Base-by-base conservation (phyloP, 2,329 filamentous ascomycete genomes). In the Paecilomyces variotii region DNA sequence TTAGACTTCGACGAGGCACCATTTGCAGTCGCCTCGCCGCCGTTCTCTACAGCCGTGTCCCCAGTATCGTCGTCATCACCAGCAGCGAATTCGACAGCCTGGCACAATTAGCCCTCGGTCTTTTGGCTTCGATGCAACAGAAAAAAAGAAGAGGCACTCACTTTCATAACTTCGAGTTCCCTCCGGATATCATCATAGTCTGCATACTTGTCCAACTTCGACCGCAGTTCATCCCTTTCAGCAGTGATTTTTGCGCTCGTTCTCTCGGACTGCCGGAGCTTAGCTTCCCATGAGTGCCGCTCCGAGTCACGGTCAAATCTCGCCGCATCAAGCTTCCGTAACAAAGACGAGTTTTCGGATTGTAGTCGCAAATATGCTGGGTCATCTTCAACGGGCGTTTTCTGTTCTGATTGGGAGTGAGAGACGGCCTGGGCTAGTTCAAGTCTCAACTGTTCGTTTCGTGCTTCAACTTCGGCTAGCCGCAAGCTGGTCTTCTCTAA, bases 101-200 rank as follows among this genome's bases (percentile, higher is more conserved):
- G 59, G 9, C 35, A 55, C n/a, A 53, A 52, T 34, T 24, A 30
- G 49, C 9, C n/a, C 61, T 57, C 64, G 53, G 11, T 34, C 4
- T 30, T 9, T 6, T 30, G 28, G 28, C 28, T 5, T n/a, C n/a
- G 32, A 19, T 2, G 25, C 11, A 51, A 53, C 39, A 57, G 28
- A 25, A 6, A 56, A 14, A 25, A 30, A 24, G 53, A 32, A 30
- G 28, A 19, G 49, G 14, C 34, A 64, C 69, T 59, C 69, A 82
- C 82, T 72, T 96, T 96, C 61, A 99, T 84, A 61, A 97, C 92
- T 68, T 97, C 93, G 2, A 99, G 82, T 74, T 99, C 95, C 63
- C 95, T 90, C 76, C 94, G 97, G 54, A 99, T 85, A 60, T 97
- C 93, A 34, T 97, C 92, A 71, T 99, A 99, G 72, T 99, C 94